Base-by-base conservation (phyloP, 768 basidiomycete species). In the Termitomyces heimii region DNA sequence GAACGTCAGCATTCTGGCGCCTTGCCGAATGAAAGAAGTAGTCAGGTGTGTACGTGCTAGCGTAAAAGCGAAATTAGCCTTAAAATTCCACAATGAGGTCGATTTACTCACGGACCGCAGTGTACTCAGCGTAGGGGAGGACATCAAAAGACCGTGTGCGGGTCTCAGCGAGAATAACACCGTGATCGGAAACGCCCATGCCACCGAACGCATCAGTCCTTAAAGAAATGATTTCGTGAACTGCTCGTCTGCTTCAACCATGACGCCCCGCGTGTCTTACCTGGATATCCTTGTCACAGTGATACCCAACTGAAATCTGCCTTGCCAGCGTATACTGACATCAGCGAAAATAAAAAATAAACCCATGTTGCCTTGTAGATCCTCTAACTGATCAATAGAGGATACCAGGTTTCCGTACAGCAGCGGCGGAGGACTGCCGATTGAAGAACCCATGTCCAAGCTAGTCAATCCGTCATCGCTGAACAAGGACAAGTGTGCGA, bases 291-390 rank as follows among this genome's bases (percentile, higher is more conserved):
- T 81, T 70, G 91, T 76, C 52, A 95, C 77, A 50, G 81, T 85
- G 54, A 93, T 79, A 52, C 84, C 82, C 54, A 95, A 77, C 65
- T 84, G 82, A 73, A 86, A 97, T 18, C 77, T 80, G 8, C 94
- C 94, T 26, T 82, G 77, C 75, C 81, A 82, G 18, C 91, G 82
- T 56, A 96, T 83, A 68, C 91, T 92, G 64, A 92, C 91, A 70
- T 97, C 94, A 7, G 94, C 87, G 66, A 95, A 97, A 54, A 94
- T 72, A 65, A 97, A 94, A 70, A 89, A 94, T 45, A 91, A 75
- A n/a, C 93, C 89, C 64, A 79, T 77, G 50, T 86, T 84, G 56
- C 91, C 91, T 68, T 89, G 84, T 39, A 89, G 77, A 69, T 96
- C 90, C 60, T 88, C 83, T 65, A 94, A 75, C 50, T 86, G 81